Evolutionary conservation across 2,329 filamentous ascomycete species (phyloP).

Genomic region (Lojkania enalia): DNA sequence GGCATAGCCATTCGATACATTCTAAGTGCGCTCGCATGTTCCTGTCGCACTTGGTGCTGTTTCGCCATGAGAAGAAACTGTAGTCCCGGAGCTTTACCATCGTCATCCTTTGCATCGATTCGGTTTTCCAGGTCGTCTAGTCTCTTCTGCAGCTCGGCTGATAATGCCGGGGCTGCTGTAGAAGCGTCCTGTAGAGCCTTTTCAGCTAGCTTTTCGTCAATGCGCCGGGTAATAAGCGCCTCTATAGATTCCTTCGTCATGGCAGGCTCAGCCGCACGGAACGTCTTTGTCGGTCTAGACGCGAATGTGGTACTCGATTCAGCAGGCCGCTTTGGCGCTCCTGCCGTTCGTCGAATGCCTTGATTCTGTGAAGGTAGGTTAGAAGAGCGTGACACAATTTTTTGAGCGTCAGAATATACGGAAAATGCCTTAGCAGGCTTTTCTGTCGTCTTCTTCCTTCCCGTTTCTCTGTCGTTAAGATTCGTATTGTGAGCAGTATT

Average conservation of each 20-base stretch:
- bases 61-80: constrained; percentile 88
- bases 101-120: constrained; percentile 72
- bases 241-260: constrained; percentile 73
- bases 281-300: constrained; percentile 46
- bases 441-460: constrained; percentile 55
- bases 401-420: constrained; percentile 73
- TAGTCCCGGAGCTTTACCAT: constrained; percentile 77
- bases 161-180: constrained; percentile 57
- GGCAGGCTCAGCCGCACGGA: constrained; percentile 35
- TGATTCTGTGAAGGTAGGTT: constrained; percentile 39
- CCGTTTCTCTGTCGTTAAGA: constrained; percentile 59
- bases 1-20: constrained; percentile 86
- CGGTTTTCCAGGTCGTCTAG: constrained; percentile 83
- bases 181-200: constrained; percentile 63
- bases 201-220: constrained; percentile 85
- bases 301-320: constrained; percentile 42
- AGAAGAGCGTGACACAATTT: constrained; percentile 31
- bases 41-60: constrained; percentile 82
- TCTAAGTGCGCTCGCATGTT: constrained; percentile 74
- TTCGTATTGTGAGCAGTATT: constrained; percentile 75
- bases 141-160: constrained; percentile 76
- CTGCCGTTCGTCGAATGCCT: constrained; percentile 30
- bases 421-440: constrained; percentile 83
- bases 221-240: constrained; percentile 88
- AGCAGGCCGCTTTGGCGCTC: constrained; percentile 50